These are phyloP conservation scores for Aureobasidium uvarum DNA, from an alignment of 2,329 filamentous ascomycete species.

Conservation along the genomic window DNA sequence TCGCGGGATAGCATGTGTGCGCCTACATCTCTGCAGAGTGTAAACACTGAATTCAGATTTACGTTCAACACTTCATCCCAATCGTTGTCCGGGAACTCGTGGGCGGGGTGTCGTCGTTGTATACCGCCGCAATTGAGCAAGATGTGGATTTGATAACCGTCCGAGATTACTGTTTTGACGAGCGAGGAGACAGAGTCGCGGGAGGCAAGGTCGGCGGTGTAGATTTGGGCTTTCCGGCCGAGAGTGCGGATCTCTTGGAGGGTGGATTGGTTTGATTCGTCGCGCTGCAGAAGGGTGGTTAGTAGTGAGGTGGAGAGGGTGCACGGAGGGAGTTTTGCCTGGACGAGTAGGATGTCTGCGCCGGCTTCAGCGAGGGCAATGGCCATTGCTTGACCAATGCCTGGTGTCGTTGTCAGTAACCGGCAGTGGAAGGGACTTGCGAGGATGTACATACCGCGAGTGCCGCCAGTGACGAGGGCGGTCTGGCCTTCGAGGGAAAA, in stretches of 20 bases:
- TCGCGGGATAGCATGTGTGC: conserved; percentile 69
- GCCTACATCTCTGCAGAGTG: conserved; percentile 71
- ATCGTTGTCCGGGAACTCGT: conserved; percentile 72
- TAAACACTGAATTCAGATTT: conserved; percentile 80
- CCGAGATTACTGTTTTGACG: conserved; percentile 59
- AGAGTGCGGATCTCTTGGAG: conserved; percentile 62
- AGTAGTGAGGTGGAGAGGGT: background rate
- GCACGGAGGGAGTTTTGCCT: conserved; percentile 38
- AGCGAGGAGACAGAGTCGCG: conserved; percentile 60
- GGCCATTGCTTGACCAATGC: conserved; percentile 53
- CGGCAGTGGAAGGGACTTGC: too few relatives aligned
- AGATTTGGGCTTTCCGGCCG: conserved; percentile 65
- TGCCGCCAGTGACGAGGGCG: conserved; percentile 52
- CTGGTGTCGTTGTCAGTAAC: conserved; percentile 29
- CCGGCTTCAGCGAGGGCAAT: conserved; percentile 52
- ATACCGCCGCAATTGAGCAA: conserved; percentile 86
- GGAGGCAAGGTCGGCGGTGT: conserved; percentile 67
- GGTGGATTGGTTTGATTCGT: conserved; percentile 57
- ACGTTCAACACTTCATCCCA: conserved; percentile 83
- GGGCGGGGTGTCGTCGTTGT: conserved; percentile 72
- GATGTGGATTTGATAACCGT: conserved; percentile 66
- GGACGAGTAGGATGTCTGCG: conserved; percentile 52
- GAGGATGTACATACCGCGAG: conserved; percentile 44
- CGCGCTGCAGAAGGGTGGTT: conserved; percentile 45
- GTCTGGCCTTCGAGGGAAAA: conserved; percentile 53